Evolutionary conservation across 2,329 filamentous ascomycete genomes (phyloP).

Genomic region (Ophiostoma fasciatum): DNA sequence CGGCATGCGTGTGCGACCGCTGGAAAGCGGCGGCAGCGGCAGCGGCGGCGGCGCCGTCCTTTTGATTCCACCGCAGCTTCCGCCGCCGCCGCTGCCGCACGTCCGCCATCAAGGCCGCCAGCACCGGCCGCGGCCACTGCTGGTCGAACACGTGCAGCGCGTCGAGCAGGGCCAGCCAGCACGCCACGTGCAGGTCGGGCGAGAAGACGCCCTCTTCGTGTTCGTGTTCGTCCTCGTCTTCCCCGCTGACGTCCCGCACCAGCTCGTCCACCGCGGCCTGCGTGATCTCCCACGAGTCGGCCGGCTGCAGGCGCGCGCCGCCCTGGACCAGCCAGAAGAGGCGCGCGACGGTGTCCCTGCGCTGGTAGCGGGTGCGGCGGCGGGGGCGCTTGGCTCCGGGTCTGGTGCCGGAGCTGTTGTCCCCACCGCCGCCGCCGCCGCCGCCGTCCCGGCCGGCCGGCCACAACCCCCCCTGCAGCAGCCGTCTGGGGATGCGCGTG

Average conservation of each 20-base stretch:
- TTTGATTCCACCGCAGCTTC: too few species aligned
- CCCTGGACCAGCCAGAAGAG: slow-evolving; percentile 18
- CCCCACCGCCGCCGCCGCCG: background rate
- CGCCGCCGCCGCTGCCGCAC: too few species aligned
- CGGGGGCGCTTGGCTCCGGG: background rate
- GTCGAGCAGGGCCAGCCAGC: slow-evolving; percentile 5
- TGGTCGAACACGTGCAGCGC: slow-evolving; percentile 7
- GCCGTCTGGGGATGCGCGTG: slow-evolving; percentile 14
- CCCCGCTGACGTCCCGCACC: too few species aligned
- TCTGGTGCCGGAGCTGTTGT: background rate
- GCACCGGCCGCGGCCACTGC: slow-evolving; percentile 4
- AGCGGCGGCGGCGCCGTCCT: too few species aligned
- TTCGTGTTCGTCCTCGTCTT: too few species aligned
- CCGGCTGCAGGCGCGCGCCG: slow-evolving; percentile 11
- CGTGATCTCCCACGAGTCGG: slow-evolving; percentile 16
- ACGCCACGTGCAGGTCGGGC: too few species aligned
- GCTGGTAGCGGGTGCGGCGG: background rate
- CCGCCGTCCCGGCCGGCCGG: slow-evolving; percentile 12
- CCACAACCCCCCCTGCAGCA: slow-evolving; percentile 12
- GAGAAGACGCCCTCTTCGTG: too few species aligned
- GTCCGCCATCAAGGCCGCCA: too few species aligned
- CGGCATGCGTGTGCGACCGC: too few species aligned
- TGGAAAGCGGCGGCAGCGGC: too few species aligned
- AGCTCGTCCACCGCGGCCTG: too few species aligned
- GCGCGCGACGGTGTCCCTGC: slow-evolving; percentile 11